phyloP scores from a whole-genome alignment of 2,329 filamentous ascomycete genomes.

The Colletotrichum chlorophyti region DNA sequence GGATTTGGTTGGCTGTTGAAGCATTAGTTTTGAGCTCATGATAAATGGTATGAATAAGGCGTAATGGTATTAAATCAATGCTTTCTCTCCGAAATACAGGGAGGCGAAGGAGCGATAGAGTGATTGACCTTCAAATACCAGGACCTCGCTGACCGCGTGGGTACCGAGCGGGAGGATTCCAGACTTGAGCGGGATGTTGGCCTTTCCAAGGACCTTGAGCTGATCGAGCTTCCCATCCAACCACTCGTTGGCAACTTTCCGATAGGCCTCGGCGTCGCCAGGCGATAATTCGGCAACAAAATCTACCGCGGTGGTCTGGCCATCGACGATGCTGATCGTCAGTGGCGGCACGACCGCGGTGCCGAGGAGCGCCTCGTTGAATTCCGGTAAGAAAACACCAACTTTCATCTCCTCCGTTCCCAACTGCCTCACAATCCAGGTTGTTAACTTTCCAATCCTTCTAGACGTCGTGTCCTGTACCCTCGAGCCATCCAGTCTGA shows the following conservation, averaged over 20 bases:
- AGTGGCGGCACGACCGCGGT: constrained; percentile 79
- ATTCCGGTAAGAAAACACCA: constrained; percentile 82
- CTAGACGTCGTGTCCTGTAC: constrained; percentile 76
- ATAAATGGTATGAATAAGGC: constrained; percentile 15
- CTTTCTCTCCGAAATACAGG: constrained; percentile 67
- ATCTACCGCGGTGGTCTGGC: constrained; percentile 78
- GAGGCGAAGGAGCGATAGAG: constrained; percentile 70
- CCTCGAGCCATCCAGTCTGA: constrained; percentile 78
- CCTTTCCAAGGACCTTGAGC: constrained; percentile 76
- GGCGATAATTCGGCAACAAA: constrained; percentile 79
- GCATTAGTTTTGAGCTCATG: constrained; percentile 19
- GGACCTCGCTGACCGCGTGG: constrained; percentile 75
- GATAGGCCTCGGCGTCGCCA: constrained; percentile 78
- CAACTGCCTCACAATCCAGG: constrained; percentile 79
- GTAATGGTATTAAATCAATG: constrained; percentile 36
- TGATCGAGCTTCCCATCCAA: constrained; percentile 77
- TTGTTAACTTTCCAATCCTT: constrained; percentile 77
- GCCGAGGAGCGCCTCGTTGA: constrained; percentile 78
- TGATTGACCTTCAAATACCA: constrained; percentile 84
- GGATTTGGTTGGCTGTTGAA: constrained; percentile 70
- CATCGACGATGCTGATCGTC: constrained; percentile 78
- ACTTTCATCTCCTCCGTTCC: constrained; percentile 77
- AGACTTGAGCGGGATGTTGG: constrained; percentile 76
- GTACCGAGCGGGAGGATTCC: constrained; percentile 81
- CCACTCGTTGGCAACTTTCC: constrained; percentile 86